Conservation (phyloP, 495 filamentous ascomycete species). For the Neurospora sp. region DNA sequence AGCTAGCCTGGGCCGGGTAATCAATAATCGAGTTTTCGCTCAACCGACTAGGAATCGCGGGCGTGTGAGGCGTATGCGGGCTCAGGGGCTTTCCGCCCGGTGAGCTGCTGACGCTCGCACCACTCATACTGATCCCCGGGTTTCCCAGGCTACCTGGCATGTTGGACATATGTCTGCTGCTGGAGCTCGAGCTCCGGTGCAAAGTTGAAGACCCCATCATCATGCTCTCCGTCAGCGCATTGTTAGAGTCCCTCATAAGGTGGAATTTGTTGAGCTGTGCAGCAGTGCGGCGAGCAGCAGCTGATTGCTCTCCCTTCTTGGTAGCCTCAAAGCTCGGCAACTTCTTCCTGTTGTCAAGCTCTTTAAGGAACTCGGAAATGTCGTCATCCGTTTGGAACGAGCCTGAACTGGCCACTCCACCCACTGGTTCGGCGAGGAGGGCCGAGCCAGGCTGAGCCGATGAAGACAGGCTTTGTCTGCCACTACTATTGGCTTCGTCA, state of each 20-base stretch:
- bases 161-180: slow-evolving; percentile 72
- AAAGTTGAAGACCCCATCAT: slow-evolving; percentile 65
- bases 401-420: slow-evolving; percentile 61
- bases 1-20: slow-evolving; percentile 38
- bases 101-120: slow-evolving; percentile 64
- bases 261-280: slow-evolving; percentile 70
- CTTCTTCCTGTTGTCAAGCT: slow-evolving; percentile 72
- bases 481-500: slow-evolving; percentile 79
- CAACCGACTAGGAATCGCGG: slow-evolving; percentile 83
- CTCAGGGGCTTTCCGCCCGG: slow-evolving; percentile 78
- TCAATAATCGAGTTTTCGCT: slow-evolving; percentile 82
- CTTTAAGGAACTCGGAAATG: slow-evolving; percentile 83
- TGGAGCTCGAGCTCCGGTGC: slow-evolving; percentile 72
- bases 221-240: slow-evolving; percentile 78
- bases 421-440: slow-evolving; percentile 55
- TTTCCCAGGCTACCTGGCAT: slow-evolving; percentile 70
- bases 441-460: slow-evolving; percentile 85
- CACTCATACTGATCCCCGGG: slow-evolving; percentile 51
- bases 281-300: slow-evolving; percentile 50
- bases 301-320: slow-evolving; percentile 45
- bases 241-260: slow-evolving; percentile 76
- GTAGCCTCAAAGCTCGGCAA: slow-evolving; percentile 57
- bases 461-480: slow-evolving; percentile 73
- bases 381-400: slow-evolving; percentile 81
- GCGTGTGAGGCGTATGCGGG: slow-evolving; percentile 89